Base-by-base conservation (phyloP, 495 filamentous ascomycete genomes). In the Glutinoglossum americanum region DNA sequence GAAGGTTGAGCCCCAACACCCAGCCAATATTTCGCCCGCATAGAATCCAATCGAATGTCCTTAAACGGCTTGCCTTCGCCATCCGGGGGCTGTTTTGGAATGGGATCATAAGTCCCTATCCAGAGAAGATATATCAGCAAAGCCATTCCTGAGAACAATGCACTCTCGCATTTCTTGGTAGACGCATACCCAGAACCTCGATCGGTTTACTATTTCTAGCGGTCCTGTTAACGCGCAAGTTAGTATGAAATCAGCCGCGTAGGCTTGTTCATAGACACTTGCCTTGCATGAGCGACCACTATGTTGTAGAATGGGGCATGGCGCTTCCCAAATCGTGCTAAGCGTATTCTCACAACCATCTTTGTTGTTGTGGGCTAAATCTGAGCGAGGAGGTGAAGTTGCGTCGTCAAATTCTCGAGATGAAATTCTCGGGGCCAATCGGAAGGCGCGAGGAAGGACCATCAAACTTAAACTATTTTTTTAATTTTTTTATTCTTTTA, bases 1-100 rank as follows among this genome's bases (percentile, higher is more conserved):
- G 81, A 89, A 28, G 92, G 89, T 70, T 98, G 92, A 41, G 92
- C 92, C 3, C 92, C 92, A 10, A 96, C 89, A 67, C 92, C 92
- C 15, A 98, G 73, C 92, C 92, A 98, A 71, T 98, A 98, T 69
- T 84, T 82, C 56, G 89, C 84, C 51, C 92, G 74, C 55, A 76
- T 69, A 0, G 74, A 74, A 72, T 98, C 92, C 1, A 98, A 74
- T 57, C 86, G 80, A 63, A 98, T 84, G 57, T 97, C 89, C 69
- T 98, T 98, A 68, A 79, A 81, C n/a, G 81, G 73, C 57, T 77
- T 79, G 9, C 79, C 81, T 59, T 79, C 76, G 62, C 78, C 76
- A 54, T 81, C 78, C 60, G 80, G 78, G 0, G 85, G 73, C 62
- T 80, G 76, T 65, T 82, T 80, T 25, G 92, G 92, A 47, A 94